Evolutionary conservation across 805 yeast species (phyloP).

Genomic region (Candida sonorensis): DNA sequence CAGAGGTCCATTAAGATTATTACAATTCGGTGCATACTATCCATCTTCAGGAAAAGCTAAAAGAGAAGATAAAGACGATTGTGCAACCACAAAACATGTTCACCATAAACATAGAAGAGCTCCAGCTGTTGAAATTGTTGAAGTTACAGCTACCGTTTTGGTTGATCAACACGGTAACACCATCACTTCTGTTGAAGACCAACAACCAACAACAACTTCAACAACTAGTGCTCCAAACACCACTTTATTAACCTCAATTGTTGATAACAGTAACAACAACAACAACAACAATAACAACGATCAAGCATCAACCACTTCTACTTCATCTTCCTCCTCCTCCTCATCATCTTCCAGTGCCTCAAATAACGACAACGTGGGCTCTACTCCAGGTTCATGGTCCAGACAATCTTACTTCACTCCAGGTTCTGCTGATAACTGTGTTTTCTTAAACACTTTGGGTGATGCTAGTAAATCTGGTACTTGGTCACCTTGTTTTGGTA

Average conservation of each 20-base stretch:
- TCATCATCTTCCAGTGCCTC: slow-evolving; percentile 20
- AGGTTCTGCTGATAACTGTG: slow-evolving; percentile 63
- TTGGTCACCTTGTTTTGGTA: slow-evolving; percentile 83
- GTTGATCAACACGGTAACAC: slow-evolving; percentile 55
- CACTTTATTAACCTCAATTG: slow-evolving; percentile 15
- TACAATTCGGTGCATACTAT: slow-evolving; percentile 86
- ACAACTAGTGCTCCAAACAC: slow-evolving; percentile 14
- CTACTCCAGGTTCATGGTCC: slow-evolving; percentile 53
- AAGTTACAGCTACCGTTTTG: slow-evolving; percentile 73
- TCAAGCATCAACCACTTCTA: slow-evolving; percentile 42
- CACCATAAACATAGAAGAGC: slow-evolving; percentile 55
- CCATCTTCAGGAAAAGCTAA: slow-evolving; percentile 39
- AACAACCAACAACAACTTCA: too few relatives aligned
- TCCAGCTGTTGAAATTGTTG: slow-evolving; percentile 54
- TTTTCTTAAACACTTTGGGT: slow-evolving; percentile 85
- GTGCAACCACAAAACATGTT: slow-evolving; percentile 36
- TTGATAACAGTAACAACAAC: slow-evolving; percentile 11
- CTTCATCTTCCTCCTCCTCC: slow-evolving; percentile 31
- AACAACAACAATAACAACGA: slow-evolving; percentile 20
- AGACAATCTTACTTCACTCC: slow-evolving; percentile 63
- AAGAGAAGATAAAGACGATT: slow-evolving; percentile 34
- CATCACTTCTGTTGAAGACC: slow-evolving; percentile 19
- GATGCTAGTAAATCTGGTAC: slow-evolving; percentile 81
- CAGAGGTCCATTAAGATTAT: slow-evolving; percentile 80
- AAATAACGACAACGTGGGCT: too few relatives aligned